Percentiles rank a stretch among this genome's conserved stretches.
These are phyloP conservation scores for Ganoderma resinaceum DNA, from an alignment of 1,284 basidiomycete genomes.

Conservation along the genomic window DNA sequence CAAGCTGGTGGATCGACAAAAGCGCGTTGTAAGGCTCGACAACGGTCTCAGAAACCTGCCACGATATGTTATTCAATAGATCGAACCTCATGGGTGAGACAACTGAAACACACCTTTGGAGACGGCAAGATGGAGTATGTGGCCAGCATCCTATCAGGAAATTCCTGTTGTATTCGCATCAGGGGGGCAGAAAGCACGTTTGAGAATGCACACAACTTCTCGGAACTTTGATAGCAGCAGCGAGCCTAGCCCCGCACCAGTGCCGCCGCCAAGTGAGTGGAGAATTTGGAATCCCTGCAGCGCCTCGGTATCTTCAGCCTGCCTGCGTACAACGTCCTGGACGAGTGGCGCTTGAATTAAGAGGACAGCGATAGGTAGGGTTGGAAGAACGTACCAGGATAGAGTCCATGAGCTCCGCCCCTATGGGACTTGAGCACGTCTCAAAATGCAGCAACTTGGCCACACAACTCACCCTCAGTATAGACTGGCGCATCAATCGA, in stretches of 20 bases:
- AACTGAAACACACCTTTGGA: constrained; percentile 68
- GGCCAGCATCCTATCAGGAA: constrained; percentile 91
- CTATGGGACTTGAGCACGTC: constrained; percentile 43
- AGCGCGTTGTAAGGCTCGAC: constrained; percentile 96
- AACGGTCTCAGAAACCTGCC: constrained; percentile 90
- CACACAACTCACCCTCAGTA: constrained; percentile 70
- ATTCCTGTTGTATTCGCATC: constrained; percentile 66
- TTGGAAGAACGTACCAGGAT: constrained; percentile 63
- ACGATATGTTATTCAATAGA: background rate
- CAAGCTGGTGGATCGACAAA: constrained; percentile 89
- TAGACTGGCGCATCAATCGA: constrained; percentile 61
- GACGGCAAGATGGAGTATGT: constrained; percentile 94
- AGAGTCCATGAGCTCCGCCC: constrained; percentile 90
- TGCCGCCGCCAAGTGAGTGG: constrained; percentile 95
- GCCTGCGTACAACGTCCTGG: constrained; percentile 74
- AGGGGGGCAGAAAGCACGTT: constrained; percentile 39
- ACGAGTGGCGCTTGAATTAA: constrained; percentile 2
- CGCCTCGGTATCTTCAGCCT: constrained; percentile 84
- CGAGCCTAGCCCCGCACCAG: constrained; percentile 87
- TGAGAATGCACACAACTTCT: constrained; percentile 61
- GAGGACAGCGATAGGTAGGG: background rate
- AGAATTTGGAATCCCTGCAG: constrained; percentile 95
- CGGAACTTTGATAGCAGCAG: constrained; percentile 85
- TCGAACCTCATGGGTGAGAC: background rate
- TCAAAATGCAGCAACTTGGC: background rate